A percentile compares a stretch with the other conserved stretches of the same genome.
Conservation (phyloP, 495 filamentous ascomycete genomes). For the Talaromyces nanjingensis region DNA sequence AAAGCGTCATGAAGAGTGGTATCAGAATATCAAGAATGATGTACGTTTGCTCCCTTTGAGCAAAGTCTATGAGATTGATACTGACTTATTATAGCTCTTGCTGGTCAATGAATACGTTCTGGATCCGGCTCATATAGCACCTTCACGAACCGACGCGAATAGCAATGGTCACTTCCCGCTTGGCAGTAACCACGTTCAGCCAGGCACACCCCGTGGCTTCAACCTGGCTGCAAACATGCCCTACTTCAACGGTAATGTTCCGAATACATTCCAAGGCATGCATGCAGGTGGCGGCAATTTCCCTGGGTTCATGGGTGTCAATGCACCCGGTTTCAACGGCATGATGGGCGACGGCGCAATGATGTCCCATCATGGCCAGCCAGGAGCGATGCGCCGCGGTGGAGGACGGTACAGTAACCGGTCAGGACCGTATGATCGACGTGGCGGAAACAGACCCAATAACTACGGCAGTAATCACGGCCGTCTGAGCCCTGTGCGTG, state of each 20-base stretch:
- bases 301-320: slow-evolving; percentile 49
- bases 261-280: slow-evolving; percentile 25
- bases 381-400: slow-evolving; percentile 55
- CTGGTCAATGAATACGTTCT: slow-evolving; percentile 91
- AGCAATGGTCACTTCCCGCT: slow-evolving; percentile 93
- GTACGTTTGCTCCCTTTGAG: slow-evolving; percentile 40
- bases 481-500: slow-evolving; percentile 36
- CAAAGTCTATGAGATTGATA: neutral
- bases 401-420: slow-evolving; percentile 42
- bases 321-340: slow-evolving; percentile 40
- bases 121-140: slow-evolving; percentile 87
- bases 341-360: slow-evolving; percentile 32
- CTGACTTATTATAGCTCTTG: slow-evolving; percentile 51
- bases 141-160: slow-evolving; percentile 90
- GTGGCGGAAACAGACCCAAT: slow-evolving; percentile 26
- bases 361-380: slow-evolving; percentile 32
- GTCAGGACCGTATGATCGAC: slow-evolving; percentile 54
- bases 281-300: slow-evolving; percentile 24
- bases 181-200: slow-evolving; percentile 57
- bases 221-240: slow-evolving; percentile 66
- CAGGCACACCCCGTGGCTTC: slow-evolving; percentile 90
- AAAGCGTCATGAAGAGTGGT: slow-evolving; percentile 90
- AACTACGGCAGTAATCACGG: slow-evolving; percentile 19
- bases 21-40: slow-evolving; percentile 70
- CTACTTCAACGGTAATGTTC: slow-evolving; percentile 28